These are phyloP conservation scores for Paxillus rubicundulus DNA, from an alignment of 768 basidiomycete genomes.

Conservation along the genomic window DNA sequence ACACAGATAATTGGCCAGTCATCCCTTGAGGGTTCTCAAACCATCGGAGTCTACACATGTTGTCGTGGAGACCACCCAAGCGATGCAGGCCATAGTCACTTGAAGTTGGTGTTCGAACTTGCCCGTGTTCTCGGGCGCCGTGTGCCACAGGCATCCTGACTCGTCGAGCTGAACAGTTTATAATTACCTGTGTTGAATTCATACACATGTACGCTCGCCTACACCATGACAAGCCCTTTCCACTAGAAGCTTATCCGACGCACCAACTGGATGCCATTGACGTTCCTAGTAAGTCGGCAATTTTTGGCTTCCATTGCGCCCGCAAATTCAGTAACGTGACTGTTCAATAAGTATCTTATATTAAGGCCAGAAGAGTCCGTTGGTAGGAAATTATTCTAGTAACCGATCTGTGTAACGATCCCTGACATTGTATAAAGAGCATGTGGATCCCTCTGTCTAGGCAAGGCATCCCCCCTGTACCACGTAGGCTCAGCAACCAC, in stretches of 20 bases:
- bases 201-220: too few relatives aligned
- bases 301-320: neutral
- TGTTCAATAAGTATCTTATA: conserved; percentile 5
- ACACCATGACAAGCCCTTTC: neutral
- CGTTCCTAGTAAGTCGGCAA: neutral
- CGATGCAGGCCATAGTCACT: too few relatives aligned
- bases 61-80: too few relatives aligned
- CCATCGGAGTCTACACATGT: neutral
- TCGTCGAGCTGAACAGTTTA: too few relatives aligned
- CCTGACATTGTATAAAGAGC: conserved; percentile 19
- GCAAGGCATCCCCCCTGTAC: conserved; percentile 1
- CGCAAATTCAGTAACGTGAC: neutral
- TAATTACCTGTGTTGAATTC: too few relatives aligned
- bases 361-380: neutral
- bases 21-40: too few relatives aligned
- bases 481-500: neutral
- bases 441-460: neutral
- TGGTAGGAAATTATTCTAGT: conserved; percentile 7
- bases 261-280: too few relatives aligned
- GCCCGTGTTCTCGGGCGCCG: too few relatives aligned
- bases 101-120: too few relatives aligned
- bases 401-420: conserved; percentile 2
- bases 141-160: too few relatives aligned
- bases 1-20: too few relatives aligned
- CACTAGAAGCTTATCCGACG: neutral